These are phyloP conservation scores for Diophrys appendiculata DNA, from an alignment of 73 alveolate species.

Conservation along the genomic window DNA sequence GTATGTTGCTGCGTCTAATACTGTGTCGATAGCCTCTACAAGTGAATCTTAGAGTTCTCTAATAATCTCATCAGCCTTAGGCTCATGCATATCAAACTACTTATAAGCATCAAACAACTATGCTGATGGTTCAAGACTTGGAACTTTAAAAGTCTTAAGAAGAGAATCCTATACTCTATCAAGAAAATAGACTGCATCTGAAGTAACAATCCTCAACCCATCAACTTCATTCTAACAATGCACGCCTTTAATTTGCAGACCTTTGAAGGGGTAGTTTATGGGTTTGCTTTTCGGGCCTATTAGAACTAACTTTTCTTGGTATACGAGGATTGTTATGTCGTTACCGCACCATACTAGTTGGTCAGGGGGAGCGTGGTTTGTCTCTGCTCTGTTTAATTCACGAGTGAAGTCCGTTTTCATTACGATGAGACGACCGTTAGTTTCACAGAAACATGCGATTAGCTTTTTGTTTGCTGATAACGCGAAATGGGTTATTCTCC, in stretches of 20 bases:
- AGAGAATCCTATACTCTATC: constrained; percentile 54
- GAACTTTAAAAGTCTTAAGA: constrained; percentile 48
- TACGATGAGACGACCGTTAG: constrained; percentile 36
- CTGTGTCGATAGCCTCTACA: constrained; percentile 53
- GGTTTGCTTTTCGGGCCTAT: constrained; percentile 47
- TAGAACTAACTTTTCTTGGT: constrained; percentile 34
- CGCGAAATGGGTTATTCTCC: constrained; percentile 48
- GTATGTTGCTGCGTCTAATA: constrained; percentile 62
- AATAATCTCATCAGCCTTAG: constrained; percentile 61
- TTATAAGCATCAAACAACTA: constrained; percentile 54
- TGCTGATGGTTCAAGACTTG: constrained; percentile 47
- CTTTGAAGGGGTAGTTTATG: constrained; percentile 5
- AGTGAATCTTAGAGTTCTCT: constrained; percentile 45
- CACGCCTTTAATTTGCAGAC: background rate
- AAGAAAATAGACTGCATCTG: constrained; percentile 32
- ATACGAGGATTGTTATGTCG: constrained; percentile 48
- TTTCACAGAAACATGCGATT: constrained; percentile 46
- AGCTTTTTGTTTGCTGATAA: constrained; percentile 37
- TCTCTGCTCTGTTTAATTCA: constrained; percentile 43
- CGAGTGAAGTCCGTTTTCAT: constrained; percentile 30
- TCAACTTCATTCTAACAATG: constrained; percentile 60
- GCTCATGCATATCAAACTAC: constrained; percentile 39
- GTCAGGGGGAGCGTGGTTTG: constrained; percentile 36
- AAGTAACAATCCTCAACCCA: constrained; percentile 49
- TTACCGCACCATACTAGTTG: constrained; percentile 61